Evolutionary conservation across 768 basidiomycete species (phyloP), one percentile per base, ranked within the genome.

Genomic region (Leccinum uliginosum): DNA sequence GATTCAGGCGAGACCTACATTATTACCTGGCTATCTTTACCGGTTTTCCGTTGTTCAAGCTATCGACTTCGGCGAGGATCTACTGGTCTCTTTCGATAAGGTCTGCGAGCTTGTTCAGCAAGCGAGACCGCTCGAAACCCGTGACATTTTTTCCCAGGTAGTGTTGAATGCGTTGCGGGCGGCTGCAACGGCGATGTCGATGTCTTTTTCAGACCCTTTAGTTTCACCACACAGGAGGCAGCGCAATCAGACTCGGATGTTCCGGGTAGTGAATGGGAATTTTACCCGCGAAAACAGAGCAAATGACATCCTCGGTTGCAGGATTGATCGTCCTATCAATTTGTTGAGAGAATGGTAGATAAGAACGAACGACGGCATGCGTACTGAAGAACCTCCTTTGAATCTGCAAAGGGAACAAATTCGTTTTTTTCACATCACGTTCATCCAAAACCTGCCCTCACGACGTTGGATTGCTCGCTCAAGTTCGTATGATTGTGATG

Each of bases 1-100:
- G n/a, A 11, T 43, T 19, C 38, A 59, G 75, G 34, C 5, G 73
- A 73, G 75, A 34, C 77, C 75, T 44, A 76, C 73, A 14, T 27
- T 38, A 34, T 29, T 57, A 80, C 80, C 78, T 73, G 26, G 82
- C 82, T 51, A 82, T 71, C 62, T 76, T 83, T 61, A 91, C 76
- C n/a, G 87, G 91, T 75, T 97, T 96, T 45, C 94, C 95, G 66
- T 93, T 94, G 75, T 98, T 93, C 57, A 95, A 76, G 45, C 84
- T 72, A 71, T 96, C 93, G 47, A 96, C 77, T 66, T 90, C 90
- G 15, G 89, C 91, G 21, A 97, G 83, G 61, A 85, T 81, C 71
- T 94, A 78, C 24, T 84, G 77, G 69, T 96, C 87, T 60, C 87
- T 79, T 71, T 96, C 94, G 51, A 96, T 92, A 61, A 97, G 80